phyloP scores from a whole-genome alignment of 1,284 basidiomycete genomes.

The Agroathelia rolfsii region DNA sequence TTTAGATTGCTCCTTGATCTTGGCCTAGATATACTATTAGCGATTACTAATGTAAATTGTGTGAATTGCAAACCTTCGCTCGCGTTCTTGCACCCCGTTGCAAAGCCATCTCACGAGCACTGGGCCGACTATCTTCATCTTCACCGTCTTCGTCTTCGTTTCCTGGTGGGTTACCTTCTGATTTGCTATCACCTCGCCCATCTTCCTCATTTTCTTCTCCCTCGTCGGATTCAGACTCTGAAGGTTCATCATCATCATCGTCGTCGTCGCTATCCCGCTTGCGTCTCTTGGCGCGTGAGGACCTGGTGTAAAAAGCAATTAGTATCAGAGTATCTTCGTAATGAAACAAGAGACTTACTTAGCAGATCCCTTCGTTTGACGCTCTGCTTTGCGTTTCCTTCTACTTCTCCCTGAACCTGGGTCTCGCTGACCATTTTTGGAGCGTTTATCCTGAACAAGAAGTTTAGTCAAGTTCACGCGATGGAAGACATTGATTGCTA shows the following conservation, averaged over 20 bases:
- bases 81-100: constrained; percentile 32
- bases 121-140: constrained; percentile 19
- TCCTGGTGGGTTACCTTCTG: constrained; percentile 16
- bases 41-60: constrained; percentile 2
- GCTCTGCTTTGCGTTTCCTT: constrained; percentile 34
- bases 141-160: constrained; percentile 22
- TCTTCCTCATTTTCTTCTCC: constrained; percentile 19
- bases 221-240: constrained; percentile 15
- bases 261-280: constrained; percentile 26
- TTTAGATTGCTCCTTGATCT: constrained; percentile 18
- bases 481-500: constrained; percentile 6
- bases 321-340: not conserved
- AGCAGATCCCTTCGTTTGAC: constrained; percentile 26
- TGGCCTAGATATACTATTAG: constrained; percentile 11
- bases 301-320: constrained; percentile 18
- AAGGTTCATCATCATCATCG: constrained; percentile 25
- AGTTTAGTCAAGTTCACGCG: not conserved
- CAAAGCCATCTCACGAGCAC: constrained; percentile 20
- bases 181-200: constrained; percentile 12
- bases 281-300: constrained; percentile 20
- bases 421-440: too few relatives aligned
- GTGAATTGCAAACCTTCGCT: constrained; percentile 26
- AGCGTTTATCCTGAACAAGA: constrained; percentile 22
- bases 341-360: constrained; percentile 25
- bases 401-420: constrained; percentile 18